These are phyloP conservation scores for Globisporangium abappressorium DNA, from an alignment of 352 stramenopile species.

Conservation along the genomic window DNA sequence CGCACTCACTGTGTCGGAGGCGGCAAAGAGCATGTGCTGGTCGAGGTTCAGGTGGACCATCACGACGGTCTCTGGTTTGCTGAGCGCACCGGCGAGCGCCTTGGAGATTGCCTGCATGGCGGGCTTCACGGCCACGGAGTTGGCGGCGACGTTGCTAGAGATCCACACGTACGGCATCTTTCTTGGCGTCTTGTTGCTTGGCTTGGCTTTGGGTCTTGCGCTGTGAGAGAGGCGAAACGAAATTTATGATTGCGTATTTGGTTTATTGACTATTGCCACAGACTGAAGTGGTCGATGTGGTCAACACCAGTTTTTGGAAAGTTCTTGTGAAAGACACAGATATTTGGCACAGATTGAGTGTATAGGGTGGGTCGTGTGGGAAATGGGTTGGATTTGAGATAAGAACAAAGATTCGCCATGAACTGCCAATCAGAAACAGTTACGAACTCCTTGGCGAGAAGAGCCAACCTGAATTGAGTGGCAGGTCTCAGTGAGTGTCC, in stretches of 20 bases:
- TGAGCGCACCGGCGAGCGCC: slow-evolving; percentile 33
- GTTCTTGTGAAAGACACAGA: neutral
- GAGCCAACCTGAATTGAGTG: neutral
- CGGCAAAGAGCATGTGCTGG: slow-evolving; percentile 51
- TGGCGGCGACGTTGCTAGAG: slow-evolving; percentile 46
- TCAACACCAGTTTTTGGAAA: neutral
- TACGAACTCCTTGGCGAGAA: neutral
- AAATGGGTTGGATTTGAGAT: too few species aligned
- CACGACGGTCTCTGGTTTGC: slow-evolving; percentile 50
- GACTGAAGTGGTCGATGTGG: neutral
- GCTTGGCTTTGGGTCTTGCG: neutral
- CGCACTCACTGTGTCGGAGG: slow-evolving; percentile 37
- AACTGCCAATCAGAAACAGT: too few species aligned
- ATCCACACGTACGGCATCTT: slow-evolving; percentile 52
- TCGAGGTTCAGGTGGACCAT: slow-evolving; percentile 58
- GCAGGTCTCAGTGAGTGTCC: neutral
- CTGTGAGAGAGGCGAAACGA: neutral
- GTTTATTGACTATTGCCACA: neutral
- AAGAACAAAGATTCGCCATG: too few species aligned
- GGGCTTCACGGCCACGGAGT: slow-evolving; percentile 25
- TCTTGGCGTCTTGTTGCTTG: neutral
- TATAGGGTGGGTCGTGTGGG: neutral
- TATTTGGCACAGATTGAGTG: neutral
- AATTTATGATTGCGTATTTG: neutral
- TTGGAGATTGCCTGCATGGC: slow-evolving; percentile 43